Evolutionary conservation across 2,329 filamentous ascomycete species (phyloP), one percentile per base, ranked within the genome.

Genomic region (Monilinia laxa): DNA sequence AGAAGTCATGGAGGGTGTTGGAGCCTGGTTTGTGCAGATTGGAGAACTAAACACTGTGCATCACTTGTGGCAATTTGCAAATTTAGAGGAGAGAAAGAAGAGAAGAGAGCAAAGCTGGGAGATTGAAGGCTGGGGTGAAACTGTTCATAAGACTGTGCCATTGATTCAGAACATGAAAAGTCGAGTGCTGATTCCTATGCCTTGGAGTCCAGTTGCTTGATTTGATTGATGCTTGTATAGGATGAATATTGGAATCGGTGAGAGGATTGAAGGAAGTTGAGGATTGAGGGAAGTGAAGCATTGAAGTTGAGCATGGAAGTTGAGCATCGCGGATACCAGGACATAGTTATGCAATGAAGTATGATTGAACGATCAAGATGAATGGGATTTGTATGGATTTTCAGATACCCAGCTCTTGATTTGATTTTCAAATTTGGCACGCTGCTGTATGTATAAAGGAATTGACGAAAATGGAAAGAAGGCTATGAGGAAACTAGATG

Each of bases 11-110:
- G 95, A 99, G 79, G 95, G 95, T 18, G 93, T 97, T 0, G 93
- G 94, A 42, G 95, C 95, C 9, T 99, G 95, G 95, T 99, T 99
- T 75, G 94, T 97, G 52, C 95, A 99, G 81, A 94, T 99, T 75
- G 95, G 95, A 69, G 94, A 97, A 64, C 84, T 99, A 70, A 99
- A 99, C 81, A 97, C 93, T 0, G 95, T 99, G 45, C 93, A 99
- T 79, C 94, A 98, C 78, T 84, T 99, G 28, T 99, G 95, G 95
- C 95, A 99, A 77, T 99, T 98, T 82, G 93, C 94, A 73, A 92
- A 99, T 78, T 80, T 99, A 68, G 93, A 98, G 79, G 95, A 98
- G 81, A 88, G 95, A 71, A 95, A 96, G 79, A 81, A 91, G 47
- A 87, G 93, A 71, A 87, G 95, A 71, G 95, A 99, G 83, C 88